Base-by-base conservation (phyloP, 805 yeast species). In the Torulaspora franciscae region DNA sequence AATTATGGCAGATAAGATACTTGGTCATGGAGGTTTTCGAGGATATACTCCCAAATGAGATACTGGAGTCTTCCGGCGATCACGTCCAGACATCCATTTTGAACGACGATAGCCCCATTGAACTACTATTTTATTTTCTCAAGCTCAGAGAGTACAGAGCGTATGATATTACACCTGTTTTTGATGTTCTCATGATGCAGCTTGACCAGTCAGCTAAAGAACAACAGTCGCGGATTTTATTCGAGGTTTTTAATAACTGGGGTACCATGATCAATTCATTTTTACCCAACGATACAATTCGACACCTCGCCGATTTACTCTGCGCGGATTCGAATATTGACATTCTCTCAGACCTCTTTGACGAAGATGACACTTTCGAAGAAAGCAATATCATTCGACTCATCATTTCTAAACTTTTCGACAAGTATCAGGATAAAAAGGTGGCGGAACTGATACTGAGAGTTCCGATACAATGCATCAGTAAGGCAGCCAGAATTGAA, bases 391-490 rank as follows among this genome's bases (percentile, higher is more conserved):
- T 79, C 7, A 67, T 72, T 13, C 54, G 51, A 14, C 44, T 55
- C 7, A 45, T 73, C 10, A 54, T 69, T 5, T 33, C 50, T 1
- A 43, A 48, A 15, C 40, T 72, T 13, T 28, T 47, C 7, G 40
- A 54, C 6, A 32, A 46, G 13, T 39, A 35, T 22, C 39, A 48
- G 0, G 42, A 46, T 7, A 40, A 40, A 1, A 23, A 4, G 2
- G 32, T 32, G 6, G 25, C 56, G 7, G 3, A 29, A 5, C 47
- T 43, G 9, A 32, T 66, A 3, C 14, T 40, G 3, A 25, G 52
- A 8, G 64, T 80, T 24, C 86, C 87, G 4, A 67, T 73, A 17
- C 76, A 73, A 45, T 77, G 81, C 51, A 72, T 55, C 46, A 50
- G 73, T 55, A 66, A 70, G 60, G 57, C 64, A 42, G 23, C 55